Evolutionary conservation across 2,329 filamentous ascomycete genomes (phyloP).

Genomic region (Cercospora sp.): DNA sequence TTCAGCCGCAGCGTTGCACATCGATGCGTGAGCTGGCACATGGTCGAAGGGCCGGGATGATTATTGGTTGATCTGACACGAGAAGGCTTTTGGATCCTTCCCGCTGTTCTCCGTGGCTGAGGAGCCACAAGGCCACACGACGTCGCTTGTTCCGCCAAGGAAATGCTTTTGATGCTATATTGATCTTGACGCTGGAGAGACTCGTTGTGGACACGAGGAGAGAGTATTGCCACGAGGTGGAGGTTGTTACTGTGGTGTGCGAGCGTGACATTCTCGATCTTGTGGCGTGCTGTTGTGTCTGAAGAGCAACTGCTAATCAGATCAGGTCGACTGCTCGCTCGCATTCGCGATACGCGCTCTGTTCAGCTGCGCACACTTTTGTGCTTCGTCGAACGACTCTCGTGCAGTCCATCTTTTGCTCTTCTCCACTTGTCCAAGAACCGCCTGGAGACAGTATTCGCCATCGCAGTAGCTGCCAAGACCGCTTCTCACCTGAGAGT

Average conservation of each 20-base stretch:
- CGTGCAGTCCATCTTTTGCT: background rate
- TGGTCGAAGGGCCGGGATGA: background rate
- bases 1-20: slow-evolving; percentile 1
- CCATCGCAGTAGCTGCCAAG: background rate
- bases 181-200: background rate
- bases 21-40: background rate
- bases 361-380: background rate
- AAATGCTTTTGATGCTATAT: background rate
- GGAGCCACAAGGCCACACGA: background rate
- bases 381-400: background rate
- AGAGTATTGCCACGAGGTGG: background rate
- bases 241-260: background rate
- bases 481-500: background rate
- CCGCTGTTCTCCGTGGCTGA: background rate
- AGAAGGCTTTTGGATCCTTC: slow-evolving; percentile 1
- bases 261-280: background rate
- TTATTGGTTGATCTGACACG: slow-evolving; percentile 1
- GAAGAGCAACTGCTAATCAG: background rate
- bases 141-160: background rate
- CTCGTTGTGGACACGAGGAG: background rate
- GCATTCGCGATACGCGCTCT: background rate
- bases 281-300: background rate
- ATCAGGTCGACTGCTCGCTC: background rate
- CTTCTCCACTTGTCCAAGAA: background rate
- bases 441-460: background rate